Base-by-base conservation (phyloP, 129 eudicot genomes). In the Sambucus nigra region DNA sequence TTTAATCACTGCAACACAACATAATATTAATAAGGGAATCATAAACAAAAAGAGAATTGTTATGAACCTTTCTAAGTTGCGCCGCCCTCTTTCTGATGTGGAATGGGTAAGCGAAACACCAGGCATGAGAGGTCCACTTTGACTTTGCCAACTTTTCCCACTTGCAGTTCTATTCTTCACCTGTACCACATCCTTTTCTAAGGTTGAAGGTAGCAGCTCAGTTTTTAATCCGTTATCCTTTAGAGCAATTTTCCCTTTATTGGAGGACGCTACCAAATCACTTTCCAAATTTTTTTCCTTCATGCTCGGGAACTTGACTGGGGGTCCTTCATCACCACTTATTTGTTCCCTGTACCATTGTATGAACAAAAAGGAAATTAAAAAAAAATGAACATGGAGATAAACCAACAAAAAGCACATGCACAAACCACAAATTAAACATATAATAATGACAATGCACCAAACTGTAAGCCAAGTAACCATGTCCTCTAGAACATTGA, bases 51-150 rank as follows among this genome's bases (percentile, higher is more conserved):
- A 71, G 26, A 56, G 23, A 51, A 42, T 48, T 15, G 5, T 27
- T 25, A 49, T 25, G 50, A 69, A 88, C 98, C 98, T 85, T 81
- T 89, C 95, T 29, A 61, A 39, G 63, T 6, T 67, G 56, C 42
- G 42, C 47, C 75, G 88, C 47, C 51, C 65, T 69, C 81, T 79
- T 58, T 88, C 97, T 19, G 83, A 70, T 32, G 41, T 64, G 9
- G 91, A 68, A 57, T 83, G 89, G 42, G 74, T 76, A 41, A 77
- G 74, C 28, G 80, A 83, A 25, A 53, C 69, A 46, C 86, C 97
- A 55, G 97, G 82, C 67, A 67, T 60, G 49, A 86, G 89, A 8
- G 99, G 99, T 50, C 95, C 99, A 70, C 99, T 86, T 39, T 79
- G 99, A 33, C 72, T 86, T 74, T 82, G 94, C 26, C 89, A 78